Percentiles rank a stretch among this genome's conserved stretches.
phyloP scores from a whole-genome alignment of 1,284 basidiomycete species.

The Austroboletus olivaceoglutinosus region DNA sequence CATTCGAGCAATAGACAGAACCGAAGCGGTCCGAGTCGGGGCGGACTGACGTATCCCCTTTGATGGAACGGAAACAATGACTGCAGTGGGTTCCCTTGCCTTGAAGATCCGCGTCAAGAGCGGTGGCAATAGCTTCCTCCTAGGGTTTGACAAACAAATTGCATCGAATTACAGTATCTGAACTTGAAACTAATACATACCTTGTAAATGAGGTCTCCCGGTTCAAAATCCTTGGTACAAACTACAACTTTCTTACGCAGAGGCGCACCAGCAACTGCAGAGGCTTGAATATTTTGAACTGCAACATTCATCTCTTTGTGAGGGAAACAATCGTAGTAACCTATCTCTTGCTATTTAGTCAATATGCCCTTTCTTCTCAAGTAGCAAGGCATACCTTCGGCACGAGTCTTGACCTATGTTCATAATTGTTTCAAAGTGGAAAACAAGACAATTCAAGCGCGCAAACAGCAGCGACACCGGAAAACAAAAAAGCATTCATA shows the following conservation, averaged over 20 bases:
- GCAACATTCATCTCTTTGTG: conserved; percentile 66
- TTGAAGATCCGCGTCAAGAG: conserved; percentile 68
- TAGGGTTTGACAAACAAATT: conserved; percentile 28
- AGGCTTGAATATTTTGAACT: conserved; percentile 47
- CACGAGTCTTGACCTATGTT: conserved; percentile 58
- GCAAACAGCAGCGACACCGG: conserved; percentile 26
- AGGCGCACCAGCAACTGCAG: conserved; percentile 34
- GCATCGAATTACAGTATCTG: not conserved
- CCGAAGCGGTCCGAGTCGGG: conserved; percentile 51
- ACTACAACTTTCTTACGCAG: conserved; percentile 55
- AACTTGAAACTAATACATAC: conserved; percentile 35
- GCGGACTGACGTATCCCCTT: conserved; percentile 43
- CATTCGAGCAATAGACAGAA: conserved; percentile 69
- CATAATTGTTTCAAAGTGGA: conserved; percentile 13
- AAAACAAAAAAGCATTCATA: conserved; percentile 48
- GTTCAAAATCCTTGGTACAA: conserved; percentile 62
- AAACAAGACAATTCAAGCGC: conserved; percentile 15
- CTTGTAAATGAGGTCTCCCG: conserved; percentile 74
- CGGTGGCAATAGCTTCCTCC: conserved; percentile 70
- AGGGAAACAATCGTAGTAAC: conserved; percentile 74
- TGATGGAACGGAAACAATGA: conserved; percentile 63
- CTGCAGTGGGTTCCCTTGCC: conserved; percentile 64
- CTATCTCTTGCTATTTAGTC: conserved; percentile 42
- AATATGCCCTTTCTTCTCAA: conserved; percentile 22
- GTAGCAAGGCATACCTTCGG: conserved; percentile 65